These are phyloP conservation scores for Fonsecaea nubica DNA, from an alignment of 2,329 filamentous ascomycete species.

Conservation along the genomic window DNA sequence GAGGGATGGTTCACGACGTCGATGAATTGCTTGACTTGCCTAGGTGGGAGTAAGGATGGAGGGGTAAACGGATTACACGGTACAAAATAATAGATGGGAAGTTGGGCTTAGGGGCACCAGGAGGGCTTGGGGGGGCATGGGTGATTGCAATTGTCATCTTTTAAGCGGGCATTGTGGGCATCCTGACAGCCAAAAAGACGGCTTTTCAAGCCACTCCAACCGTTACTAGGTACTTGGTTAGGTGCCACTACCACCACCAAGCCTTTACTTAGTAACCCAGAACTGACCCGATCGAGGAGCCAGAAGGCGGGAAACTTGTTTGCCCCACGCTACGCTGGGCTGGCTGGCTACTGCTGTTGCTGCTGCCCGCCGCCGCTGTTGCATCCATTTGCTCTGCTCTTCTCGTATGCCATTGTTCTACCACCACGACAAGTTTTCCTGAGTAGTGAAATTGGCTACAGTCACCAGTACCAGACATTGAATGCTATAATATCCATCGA, in stretches of 20 bases:
- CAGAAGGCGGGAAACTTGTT: constrained; percentile 1
- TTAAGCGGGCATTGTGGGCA: background rate
- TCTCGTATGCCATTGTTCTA: background rate
- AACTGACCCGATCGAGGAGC: background rate
- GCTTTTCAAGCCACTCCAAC: constrained; percentile 1
- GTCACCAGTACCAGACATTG: constrained; percentile 3
- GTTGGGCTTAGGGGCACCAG: background rate
- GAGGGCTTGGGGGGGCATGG: background rate
- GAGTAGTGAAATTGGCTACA: background rate
- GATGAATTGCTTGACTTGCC: background rate
- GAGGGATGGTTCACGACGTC: background rate
- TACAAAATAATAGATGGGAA: background rate
- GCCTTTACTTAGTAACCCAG: constrained; percentile 6
- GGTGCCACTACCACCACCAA: background rate
- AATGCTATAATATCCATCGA: background rate
- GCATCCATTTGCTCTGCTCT: background rate
- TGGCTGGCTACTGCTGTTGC: constrained; percentile 1
- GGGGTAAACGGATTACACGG: background rate
- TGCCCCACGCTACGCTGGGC: background rate
- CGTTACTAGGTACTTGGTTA: background rate
- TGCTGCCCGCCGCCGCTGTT: background rate
- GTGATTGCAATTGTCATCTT: constrained; percentile 5
- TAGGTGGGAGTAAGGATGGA: background rate
- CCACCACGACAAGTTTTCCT: background rate
- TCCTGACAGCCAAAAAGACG: background rate